Base-by-base conservation (phyloP, 2,329 filamentous ascomycete genomes). In the Chrysosporium queenslandicum region DNA sequence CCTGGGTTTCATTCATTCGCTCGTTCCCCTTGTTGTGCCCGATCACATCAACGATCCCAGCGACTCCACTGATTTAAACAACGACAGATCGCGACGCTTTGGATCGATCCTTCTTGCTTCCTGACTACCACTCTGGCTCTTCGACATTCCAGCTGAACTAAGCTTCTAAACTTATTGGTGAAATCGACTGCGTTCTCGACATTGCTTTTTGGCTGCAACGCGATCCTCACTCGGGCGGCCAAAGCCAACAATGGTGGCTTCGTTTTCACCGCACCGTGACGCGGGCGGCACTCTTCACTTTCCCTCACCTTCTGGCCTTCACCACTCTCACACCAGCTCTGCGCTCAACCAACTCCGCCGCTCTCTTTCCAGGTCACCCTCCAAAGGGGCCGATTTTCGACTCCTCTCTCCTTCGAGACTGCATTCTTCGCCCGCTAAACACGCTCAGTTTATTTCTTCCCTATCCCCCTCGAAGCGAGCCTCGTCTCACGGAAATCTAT, bases 351-450 rank as follows among this genome's bases (percentile, higher is more conserved):
- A 88, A 62, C 76, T 96, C 54, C 80, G 90, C 58, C 86, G 88
- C 60, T 95, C 91, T 23, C 77, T 96, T 58, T 96, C 90, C 53
- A 81, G 89, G 61, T 96, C 91, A n/a, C 91, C 91, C 9, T 95
- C 91, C 29, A 94, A 92, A 68, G 75, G 74, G 40, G 77, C 77
- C 53, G 77, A 79, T 61, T 91, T 92, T 66, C 77, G 80, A 53
- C 73, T 94, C 50, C 73, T 80, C 59, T 74, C 71, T 11, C 63
- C 68, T 20, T 70, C 74, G 23, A 70, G 74, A 55, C 70, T 72
- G 14, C 68, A 71, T 46, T 70, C 76, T 55, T 68, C 74, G 30
- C 79, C 81, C 52, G 71, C 73, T 42, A 76, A 75, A 59, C 70
- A 65, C 55, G 61, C 72, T 42, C 68, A 71, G 45, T 71, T 71